Percentiles rank a stretch among this genome's conserved stretches.
Conservation (phyloP, 2,329 filamentous ascomycete genomes). For the Berkeleyomyces basicola region DNA sequence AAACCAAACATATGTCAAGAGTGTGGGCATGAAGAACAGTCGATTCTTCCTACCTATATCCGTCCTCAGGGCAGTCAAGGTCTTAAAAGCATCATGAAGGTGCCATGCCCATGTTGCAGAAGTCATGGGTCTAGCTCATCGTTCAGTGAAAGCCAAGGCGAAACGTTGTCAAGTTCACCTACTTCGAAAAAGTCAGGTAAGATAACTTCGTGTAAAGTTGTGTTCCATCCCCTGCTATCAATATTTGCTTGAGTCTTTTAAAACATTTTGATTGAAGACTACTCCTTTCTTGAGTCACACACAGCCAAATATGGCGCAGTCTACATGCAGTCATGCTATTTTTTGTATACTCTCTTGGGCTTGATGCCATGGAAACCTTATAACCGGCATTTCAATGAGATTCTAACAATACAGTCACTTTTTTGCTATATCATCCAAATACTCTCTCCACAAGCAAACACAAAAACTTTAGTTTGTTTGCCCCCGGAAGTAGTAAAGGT, state of each 20-base stretch:
- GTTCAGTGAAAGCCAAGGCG: background rate
- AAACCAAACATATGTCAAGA: background rate
- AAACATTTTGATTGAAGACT: background rate
- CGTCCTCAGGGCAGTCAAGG: too few relatives aligned
- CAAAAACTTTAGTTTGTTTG: constrained; percentile 4
- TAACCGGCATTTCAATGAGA: background rate
- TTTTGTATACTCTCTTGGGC: background rate
- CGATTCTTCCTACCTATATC: background rate
- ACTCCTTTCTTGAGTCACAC: too few relatives aligned
- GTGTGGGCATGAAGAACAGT: background rate
- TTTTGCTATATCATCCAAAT: background rate
- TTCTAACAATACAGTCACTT: background rate
- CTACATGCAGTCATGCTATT: too few relatives aligned
- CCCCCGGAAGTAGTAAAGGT: background rate
- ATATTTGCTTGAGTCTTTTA: background rate
- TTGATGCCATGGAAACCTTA: background rate
- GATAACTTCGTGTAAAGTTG: background rate
- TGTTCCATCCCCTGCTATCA: background rate
- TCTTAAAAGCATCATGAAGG: background rate
- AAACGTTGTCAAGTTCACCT: background rate
- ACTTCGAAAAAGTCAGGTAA: background rate
- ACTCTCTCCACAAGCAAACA: constrained; percentile 5
- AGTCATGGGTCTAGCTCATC: background rate
- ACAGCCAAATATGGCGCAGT: too few relatives aligned
- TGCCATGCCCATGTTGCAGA: background rate